phyloP scores from a whole-genome alignment of 257 asterid species.

The Anisodus acutangulus region DNA sequence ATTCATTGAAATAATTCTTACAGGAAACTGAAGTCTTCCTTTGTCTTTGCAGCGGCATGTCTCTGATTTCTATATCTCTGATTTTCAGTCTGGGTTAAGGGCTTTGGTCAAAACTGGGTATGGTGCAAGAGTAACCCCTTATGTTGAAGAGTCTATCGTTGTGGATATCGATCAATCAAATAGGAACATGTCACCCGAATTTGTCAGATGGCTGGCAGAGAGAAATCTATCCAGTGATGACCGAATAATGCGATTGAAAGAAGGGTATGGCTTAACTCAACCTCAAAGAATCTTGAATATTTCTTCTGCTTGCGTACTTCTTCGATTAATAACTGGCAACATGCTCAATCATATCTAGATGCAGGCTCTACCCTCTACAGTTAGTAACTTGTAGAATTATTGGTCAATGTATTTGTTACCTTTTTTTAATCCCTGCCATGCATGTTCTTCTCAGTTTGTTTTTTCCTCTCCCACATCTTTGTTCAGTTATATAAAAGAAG shows the following conservation, averaged over 20 bases:
- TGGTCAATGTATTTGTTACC: neutral
- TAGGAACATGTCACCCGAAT: too few species aligned
- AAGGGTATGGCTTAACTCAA: constrained; percentile 27
- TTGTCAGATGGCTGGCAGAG: too few species aligned
- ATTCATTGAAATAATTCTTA: neutral
- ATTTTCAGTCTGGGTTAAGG: too few species aligned
- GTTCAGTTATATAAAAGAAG: constrained; percentile 81
- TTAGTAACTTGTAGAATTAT: neutral
- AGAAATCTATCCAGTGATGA: too few species aligned
- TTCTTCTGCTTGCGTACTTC: neutral
- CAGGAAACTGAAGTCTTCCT: neutral
- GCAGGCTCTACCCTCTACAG: neutral
- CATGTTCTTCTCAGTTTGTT: neutral
- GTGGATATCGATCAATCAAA: too few species aligned
- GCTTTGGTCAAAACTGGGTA: too few species aligned
- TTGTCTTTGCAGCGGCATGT: neutral
- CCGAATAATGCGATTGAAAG: too few species aligned
- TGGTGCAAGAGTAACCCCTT: too few species aligned
- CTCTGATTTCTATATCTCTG: too few species aligned
- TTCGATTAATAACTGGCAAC: neutral
- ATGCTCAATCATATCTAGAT: neutral
- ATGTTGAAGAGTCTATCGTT: too few species aligned
- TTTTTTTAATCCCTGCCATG: neutral
- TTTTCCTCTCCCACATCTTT: neutral
- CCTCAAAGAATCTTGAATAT: constrained; percentile 12